Percentiles rank a stretch among this genome's conserved stretches.
phyloP scores from a whole-genome alignment of 306 rosid genomes.

The Sindora glabra region DNA sequence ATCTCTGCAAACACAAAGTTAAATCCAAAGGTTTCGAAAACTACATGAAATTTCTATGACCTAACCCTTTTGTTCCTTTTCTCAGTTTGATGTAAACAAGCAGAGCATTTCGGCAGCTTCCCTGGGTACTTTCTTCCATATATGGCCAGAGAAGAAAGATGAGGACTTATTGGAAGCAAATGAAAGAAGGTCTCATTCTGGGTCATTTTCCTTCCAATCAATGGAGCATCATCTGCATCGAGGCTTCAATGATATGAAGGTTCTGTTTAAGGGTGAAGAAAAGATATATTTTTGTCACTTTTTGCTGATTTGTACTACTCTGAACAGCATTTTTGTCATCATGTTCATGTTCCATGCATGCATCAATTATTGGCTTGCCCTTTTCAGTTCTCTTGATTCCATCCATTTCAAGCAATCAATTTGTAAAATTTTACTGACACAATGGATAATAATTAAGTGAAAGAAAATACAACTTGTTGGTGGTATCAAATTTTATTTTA shows the following conservation, averaged over 20 bases:
- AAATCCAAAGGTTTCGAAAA: background rate
- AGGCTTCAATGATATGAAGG: background rate
- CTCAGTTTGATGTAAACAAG: background rate
- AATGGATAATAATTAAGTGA: too few relatives aligned
- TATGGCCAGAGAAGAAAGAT: background rate
- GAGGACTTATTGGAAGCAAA: background rate
- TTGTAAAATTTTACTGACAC: too few relatives aligned
- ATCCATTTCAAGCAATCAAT: too few relatives aligned
- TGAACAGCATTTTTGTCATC: too few relatives aligned
- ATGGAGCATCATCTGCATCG: background rate
- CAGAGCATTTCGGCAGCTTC: slow-evolving; percentile 22
- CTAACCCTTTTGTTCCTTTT: slow-evolving; percentile 12
- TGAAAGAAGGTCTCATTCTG: background rate
- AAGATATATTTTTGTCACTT: background rate
- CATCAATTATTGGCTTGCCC: too few relatives aligned
- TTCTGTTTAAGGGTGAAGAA: background rate
- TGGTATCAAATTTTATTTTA: too few relatives aligned
- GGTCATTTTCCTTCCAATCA: background rate
- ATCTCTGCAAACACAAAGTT: background rate
- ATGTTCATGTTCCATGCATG: too few relatives aligned
- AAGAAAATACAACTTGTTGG: too few relatives aligned
- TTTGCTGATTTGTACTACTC: too few relatives aligned
- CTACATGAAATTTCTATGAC: slow-evolving; percentile 28
- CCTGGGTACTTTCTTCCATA: background rate
- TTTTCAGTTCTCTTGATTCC: too few relatives aligned